Percentiles rank a stretch among this genome's conserved stretches.
These are phyloP conservation scores for Endogone sp. DNA, from an alignment of 192 early-diverging fungal genomes.

Conservation along the genomic window DNA sequence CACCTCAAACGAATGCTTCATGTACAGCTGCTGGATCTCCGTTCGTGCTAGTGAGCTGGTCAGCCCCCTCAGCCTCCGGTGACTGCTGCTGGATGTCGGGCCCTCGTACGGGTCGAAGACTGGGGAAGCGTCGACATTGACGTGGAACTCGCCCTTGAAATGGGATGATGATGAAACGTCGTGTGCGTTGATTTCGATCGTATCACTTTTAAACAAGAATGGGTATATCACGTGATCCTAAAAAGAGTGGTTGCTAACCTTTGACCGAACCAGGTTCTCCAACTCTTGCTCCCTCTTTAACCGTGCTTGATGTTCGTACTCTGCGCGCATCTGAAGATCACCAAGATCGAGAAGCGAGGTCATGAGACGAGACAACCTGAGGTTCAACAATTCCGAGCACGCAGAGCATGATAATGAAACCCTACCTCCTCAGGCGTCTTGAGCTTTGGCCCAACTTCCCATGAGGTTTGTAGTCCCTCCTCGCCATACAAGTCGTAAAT, in stretches of 20 bases:
- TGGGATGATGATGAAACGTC: not conserved
- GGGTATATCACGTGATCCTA: not conserved
- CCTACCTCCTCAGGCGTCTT: conserved; percentile 64
- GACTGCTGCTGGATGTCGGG: conserved; percentile 29
- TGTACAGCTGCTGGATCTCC: conserved; percentile 43
- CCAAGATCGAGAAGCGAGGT: not conserved
- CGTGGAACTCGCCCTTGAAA: conserved; percentile 38
- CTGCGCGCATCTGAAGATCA: conserved; percentile 47
- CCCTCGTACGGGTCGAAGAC: conserved; percentile 47
- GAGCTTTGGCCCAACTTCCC: conserved; percentile 60
- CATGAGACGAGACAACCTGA: not conserved
- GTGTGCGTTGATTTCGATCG: no score
- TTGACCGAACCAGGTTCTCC: conserved; percentile 62
- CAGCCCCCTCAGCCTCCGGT: conserved; percentile 1
- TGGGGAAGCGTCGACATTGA: conserved; percentile 46
- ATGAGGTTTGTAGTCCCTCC: conserved; percentile 64
- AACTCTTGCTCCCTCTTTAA: conserved; percentile 56
- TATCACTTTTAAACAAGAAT: not conserved
- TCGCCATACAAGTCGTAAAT: conserved; percentile 96
- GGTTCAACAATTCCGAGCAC: not conserved
- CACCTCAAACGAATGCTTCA: conserved; percentile 66
- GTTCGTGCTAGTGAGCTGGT: conserved; percentile 27
- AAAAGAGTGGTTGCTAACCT: no score
- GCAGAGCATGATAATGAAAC: not conserved
- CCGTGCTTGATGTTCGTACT: conserved; percentile 60